Conservation (phyloP, 2,329 filamentous ascomycete species). For the Beauveria rudraprayagi region DNA sequence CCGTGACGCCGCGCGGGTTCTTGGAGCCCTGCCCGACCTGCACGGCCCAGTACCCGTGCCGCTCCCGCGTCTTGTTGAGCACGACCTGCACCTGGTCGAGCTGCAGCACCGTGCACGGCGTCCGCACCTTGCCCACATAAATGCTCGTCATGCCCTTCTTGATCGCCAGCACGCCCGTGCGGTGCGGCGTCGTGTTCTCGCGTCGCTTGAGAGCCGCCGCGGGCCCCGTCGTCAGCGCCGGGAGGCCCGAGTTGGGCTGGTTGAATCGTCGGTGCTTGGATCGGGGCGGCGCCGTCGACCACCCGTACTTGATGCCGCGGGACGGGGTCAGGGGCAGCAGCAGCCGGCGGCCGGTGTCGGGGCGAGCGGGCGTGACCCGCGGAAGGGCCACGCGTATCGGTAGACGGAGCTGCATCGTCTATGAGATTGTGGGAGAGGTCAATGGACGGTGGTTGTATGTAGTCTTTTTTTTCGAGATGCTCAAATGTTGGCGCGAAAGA, state of each 20-base stretch:
- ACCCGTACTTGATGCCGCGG: conserved; percentile 51
- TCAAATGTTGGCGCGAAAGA: conserved; percentile 5
- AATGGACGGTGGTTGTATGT: conserved; percentile 13
- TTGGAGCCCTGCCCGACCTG: conserved; percentile 77
- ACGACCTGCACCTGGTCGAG: conserved; percentile 88
- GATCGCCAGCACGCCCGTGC: conserved; percentile 74
- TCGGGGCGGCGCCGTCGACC: conserved; percentile 47
- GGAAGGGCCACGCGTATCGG: conserved; percentile 35
- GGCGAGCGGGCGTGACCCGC: conserved; percentile 25
- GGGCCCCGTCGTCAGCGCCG: conserved; percentile 47
- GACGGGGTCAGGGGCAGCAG: conserved; percentile 37
- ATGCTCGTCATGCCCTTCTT: conserved; percentile 97
- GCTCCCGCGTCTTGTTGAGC: conserved; percentile 69
- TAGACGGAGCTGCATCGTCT: conserved; percentile 39
- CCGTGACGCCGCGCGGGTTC: conserved; percentile 66
- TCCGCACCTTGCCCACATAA: conserved; percentile 70
- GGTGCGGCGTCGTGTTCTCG: conserved; percentile 51
- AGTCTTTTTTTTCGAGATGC: not conserved
- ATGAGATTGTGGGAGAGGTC: conserved; percentile 12
- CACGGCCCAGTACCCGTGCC: conserved; percentile 89
- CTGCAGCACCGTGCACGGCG: conserved; percentile 86
- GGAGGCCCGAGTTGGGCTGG: conserved; percentile 47
- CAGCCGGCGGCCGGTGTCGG: conserved; percentile 26
- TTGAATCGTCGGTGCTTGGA: conserved; percentile 53
- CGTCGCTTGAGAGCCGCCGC: conserved; percentile 53